Evolutionary conservation across 2,329 filamentous ascomycete genomes (phyloP).

Genomic region (Bipolaris victoriae): DNA sequence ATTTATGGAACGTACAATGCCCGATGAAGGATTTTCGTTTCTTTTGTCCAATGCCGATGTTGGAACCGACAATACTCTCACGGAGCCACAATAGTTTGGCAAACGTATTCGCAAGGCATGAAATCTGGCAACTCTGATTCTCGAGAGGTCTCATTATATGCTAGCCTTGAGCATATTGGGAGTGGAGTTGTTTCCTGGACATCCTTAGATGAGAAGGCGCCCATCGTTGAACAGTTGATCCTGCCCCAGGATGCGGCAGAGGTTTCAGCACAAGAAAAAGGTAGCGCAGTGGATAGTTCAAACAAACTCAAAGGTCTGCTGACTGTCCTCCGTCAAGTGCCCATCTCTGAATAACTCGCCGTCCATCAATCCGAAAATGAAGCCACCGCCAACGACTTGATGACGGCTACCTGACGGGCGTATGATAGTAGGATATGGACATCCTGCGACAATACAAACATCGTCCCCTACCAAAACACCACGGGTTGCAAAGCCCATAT

Average conservation of each 20-base stretch:
- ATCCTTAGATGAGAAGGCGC: no score
- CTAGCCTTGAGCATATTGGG: no score
- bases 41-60: neutral
- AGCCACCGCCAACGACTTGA: neutral
- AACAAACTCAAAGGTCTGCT: slow-evolving; percentile 1
- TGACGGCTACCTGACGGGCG: neutral
- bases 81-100: neutral
- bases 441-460: slow-evolving; percentile 1
- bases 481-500: neutral
- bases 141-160: neutral
- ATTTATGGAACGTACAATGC: neutral
- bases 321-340: neutral
- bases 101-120: neutral
- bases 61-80: neutral
- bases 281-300: neutral
- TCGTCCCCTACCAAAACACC: neutral
- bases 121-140: neutral
- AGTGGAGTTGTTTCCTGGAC: no score
- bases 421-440: neutral
- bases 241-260: neutral
- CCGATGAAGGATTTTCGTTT: no score
- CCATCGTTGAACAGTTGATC: neutral
- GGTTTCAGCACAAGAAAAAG: neutral
- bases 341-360: neutral
- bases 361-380: neutral